Base-by-base conservation (phyloP, 805 yeast species). In the Metschnikowia reukaufii region DNA sequence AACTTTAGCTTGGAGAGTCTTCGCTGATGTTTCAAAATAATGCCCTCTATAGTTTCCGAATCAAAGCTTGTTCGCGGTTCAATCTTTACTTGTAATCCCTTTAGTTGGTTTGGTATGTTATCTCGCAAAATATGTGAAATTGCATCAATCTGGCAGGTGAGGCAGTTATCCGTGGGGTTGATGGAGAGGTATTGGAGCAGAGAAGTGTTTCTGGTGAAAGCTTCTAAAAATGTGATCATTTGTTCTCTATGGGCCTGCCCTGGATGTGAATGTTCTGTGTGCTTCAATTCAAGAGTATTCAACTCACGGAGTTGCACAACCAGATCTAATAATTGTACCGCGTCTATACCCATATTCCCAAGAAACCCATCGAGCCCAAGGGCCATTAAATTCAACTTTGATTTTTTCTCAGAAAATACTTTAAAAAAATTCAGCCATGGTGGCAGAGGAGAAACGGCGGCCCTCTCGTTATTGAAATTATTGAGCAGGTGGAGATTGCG, bases 291-390 rank as follows among this genome's bases (percentile, higher is more conserved):
- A 6, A 64, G 51, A 6, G 46, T 41, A 6, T 13, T 36, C 27
- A 64, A 43, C 4, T 25, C 36, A 4, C 17, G 30, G 18, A 63
- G 55, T 6, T 57, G 57, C 2, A 61, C 44, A 0, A 55, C 47
- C 10, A 27, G 39, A 18, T 36, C 25, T 7, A 64, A 20, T 10
- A 54, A 12, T 1, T 27, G 19, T 5, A 50, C 48, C 3, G 59
- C 10, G 5, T 4, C 36, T 3, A 18, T 27, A 1, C 62, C 64
- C 1, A 45, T 32, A 20, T 50, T 47, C 4, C 53, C 52, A 12
- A 64, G 45, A 35, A 48, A 56, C 6, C 68, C 68, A 36, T 64
- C 67, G 2, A 65, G 42, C 2, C 51, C 56, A 12, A 63, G 46
- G 1, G 45, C 34, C 9, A 17, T 18, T 16, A 61, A 27, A 10